Evolutionary conservation across 2,329 filamentous ascomycete species (phyloP).

Genomic region (Drechslerella dactyloides): DNA sequence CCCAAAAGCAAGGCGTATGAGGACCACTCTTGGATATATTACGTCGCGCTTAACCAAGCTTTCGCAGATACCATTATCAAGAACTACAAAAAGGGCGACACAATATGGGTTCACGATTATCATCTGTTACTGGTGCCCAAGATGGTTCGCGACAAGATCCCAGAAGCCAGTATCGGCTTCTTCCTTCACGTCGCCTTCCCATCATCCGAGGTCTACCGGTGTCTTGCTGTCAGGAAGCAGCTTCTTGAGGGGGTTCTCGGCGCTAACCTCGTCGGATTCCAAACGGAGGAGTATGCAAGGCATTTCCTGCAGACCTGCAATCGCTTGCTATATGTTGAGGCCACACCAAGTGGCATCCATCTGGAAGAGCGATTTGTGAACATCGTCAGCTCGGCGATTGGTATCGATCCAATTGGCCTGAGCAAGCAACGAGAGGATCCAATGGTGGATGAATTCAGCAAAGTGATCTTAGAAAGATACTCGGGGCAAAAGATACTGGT

Average conservation of each 20-base stretch:
- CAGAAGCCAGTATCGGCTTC: conserved; percentile 93
- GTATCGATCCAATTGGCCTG: conserved; percentile 82
- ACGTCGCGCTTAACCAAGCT: conserved; percentile 87
- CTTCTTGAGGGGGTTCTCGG: conserved; percentile 91
- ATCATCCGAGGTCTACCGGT: conserved; percentile 94
- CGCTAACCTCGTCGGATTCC: conserved; percentile 89
- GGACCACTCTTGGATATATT: conserved; percentile 95
- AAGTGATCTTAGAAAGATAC: conserved; percentile 81
- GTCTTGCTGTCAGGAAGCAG: conserved; percentile 82
- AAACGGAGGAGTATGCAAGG: conserved; percentile 88
- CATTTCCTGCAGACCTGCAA: conserved; percentile 97
- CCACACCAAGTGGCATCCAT: conserved; percentile 84
- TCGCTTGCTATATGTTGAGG: conserved; percentile 86
- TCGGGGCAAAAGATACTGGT: conserved; percentile 89
- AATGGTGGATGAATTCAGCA: conserved; percentile 79
- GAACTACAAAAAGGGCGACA: conserved; percentile 91
- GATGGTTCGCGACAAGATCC: conserved; percentile 88
- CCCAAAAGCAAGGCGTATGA: conserved; percentile 98
- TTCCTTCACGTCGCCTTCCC: conserved; percentile 95
- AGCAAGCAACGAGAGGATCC: conserved; percentile 72
- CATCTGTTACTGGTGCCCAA: conserved; percentile 85
- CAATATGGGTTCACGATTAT: conserved; percentile 96
- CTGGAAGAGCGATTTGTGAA: conserved; percentile 93
- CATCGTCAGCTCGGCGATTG: conserved; percentile 82
- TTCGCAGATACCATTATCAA: conserved; percentile 89